Base-by-base conservation (phyloP, 2,329 filamentous ascomycete genomes). In the Alternaria consortialis region DNA sequence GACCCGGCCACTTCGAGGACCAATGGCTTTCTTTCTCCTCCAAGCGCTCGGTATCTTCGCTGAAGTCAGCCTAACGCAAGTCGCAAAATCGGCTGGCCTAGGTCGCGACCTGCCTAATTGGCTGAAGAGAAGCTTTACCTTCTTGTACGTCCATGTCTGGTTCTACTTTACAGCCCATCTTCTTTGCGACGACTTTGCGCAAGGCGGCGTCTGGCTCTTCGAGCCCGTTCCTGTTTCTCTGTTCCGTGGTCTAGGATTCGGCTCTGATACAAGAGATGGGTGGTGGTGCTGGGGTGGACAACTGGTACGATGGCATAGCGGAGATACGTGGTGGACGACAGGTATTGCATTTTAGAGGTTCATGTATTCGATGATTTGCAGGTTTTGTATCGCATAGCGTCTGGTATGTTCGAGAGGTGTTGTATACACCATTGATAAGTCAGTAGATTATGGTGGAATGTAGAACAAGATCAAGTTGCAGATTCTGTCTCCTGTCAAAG, bases 201-300 rank as follows among this genome's bases (percentile, higher is more conserved):
- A 85, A 11, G 86, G 88, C 1, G 93, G 92, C 0, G 72, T 97
- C 0, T 97, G 91, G 91, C 78, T 96, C 13, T 88, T 88, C 63
- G 93, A 97, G 77, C 92, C 93, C 0, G 79, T 97, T n/a, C 92
- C 93, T 0, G 66, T 94, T 8, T 96, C 92, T 55, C 73, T 85
- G 1, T 73, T 93, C n/a, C 83, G 92, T 27, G 86, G 84, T 2
- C 34, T 94, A 15, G 90, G 91, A 0, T 81, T 90, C 34, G 91
- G 90, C 0, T 80, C 81, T 1, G 58, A 70, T 44, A 77, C 83
- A 17, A 86, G 85, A 0, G 88, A 91, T 70, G 80, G 83, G 1
- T 89, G 87, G 84, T 91, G 87, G 86, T 87, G 91, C 69, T 93
- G 90, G 87, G 82, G 84, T 25, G 74, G 82, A 32, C 77, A 83